Percentiles rank a stretch among this genome's conserved stretches.
phyloP scores from a whole-genome alignment of 306 rosid genomes.

The Begonia fuchsioides region DNA sequence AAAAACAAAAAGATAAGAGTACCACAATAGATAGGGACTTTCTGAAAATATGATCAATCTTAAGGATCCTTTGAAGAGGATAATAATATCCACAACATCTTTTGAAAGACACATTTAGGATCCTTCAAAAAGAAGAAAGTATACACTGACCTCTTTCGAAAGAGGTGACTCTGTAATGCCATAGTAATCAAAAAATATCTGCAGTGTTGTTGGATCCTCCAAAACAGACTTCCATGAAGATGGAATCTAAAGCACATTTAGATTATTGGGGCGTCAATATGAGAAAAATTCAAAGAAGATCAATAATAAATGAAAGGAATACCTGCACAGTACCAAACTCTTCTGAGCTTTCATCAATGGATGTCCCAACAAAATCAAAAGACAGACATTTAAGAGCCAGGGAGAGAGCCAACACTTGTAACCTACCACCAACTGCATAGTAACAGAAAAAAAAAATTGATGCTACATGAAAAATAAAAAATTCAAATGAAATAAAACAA shows the following conservation, averaged over 20 bases:
- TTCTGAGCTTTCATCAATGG: conserved; percentile 96
- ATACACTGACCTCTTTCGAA: conserved; percentile 82
- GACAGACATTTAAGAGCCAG: conserved; percentile 87
- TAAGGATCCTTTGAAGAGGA: too few species aligned
- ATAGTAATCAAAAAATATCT: conserved; percentile 87
- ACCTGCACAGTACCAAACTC: conserved; percentile 99
- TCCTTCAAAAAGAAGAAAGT: conserved; percentile 7
- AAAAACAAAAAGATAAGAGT: too few species aligned
- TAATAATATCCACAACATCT: too few species aligned
- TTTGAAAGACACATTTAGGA: neutral
- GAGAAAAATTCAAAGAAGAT: neutral
- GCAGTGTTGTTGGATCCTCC: conserved; percentile 88
- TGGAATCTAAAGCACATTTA: conserved; percentile 59
- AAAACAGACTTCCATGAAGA: conserved; percentile 82
- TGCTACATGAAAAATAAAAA: too few species aligned
- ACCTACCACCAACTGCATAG: conserved; percentile 54
- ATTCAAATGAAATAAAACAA: too few species aligned
- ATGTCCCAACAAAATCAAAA: conserved; percentile 97
- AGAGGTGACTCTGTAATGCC: conserved; percentile 79
- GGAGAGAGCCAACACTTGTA: conserved; percentile 96
- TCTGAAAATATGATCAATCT: too few species aligned
- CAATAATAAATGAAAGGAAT: conserved; percentile 7
- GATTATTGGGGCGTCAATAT: conserved; percentile 9
- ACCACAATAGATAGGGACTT: too few species aligned
- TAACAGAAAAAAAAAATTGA: conserved; percentile 2